Base-by-base conservation (phyloP, 2,329 filamentous ascomycete genomes). In the Claviceps citrina region DNA sequence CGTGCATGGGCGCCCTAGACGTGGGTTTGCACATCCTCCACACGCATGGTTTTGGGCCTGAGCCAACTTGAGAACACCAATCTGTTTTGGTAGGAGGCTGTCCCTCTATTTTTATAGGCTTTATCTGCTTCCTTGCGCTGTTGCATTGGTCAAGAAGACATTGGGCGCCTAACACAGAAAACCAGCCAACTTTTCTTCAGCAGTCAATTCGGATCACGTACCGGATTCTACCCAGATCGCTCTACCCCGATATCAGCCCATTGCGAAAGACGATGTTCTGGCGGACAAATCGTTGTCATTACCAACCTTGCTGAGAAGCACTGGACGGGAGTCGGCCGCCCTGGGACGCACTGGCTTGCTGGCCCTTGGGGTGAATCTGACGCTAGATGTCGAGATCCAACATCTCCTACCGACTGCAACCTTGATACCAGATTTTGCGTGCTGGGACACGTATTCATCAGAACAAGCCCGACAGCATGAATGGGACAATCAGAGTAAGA, bases 281-380 rank as follows among this genome's bases (percentile, higher is more conserved):
- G 49, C 56, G 20, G 43, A 57, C 3, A 47, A 54, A 31, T 63
- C 66, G 19, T 52, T 78, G 38, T 62, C 71, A 15, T 54, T 60
- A 36, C 37, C 33, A 16, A 19, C 6, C 19, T 53, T 76, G 31
- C 60, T 79, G 26, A 69, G 73, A 50, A 59, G 57, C 25, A 67
- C 75, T 22, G 64, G 72, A 39, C 68, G 75, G 30, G 68, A 71
- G 8, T 49, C 52, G 16, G 45, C 50, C 24, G 46, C 46, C 22
- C 44, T 62, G 7, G 58, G 59, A 12, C 53, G 67, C 31, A 50
- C 62, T 31, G 67, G 76, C 44, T 68, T 79, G 40, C 63, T 68
- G 43, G 73, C 73, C 9, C 63, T 79, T 28, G 73, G 73, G 4
- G 60, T 76, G 25, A 65, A 75, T 48, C 59, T 78, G 47, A 66